Base-by-base conservation (phyloP, 495 filamentous ascomycete genomes). In the Trichoderma orchidacearum region DNA sequence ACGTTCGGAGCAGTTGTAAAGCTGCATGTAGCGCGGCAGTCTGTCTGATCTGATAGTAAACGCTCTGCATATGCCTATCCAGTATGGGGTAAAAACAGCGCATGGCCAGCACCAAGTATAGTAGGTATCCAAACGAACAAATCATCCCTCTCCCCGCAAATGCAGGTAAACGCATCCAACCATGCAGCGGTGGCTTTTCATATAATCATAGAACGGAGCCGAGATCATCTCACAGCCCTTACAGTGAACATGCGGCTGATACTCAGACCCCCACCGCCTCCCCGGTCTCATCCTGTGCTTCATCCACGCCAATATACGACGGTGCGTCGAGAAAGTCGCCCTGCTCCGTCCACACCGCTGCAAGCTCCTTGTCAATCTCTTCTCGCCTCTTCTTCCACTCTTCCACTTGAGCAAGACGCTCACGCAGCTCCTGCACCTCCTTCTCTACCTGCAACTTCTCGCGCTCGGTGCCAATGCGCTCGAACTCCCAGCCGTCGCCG, bases 361-460 rank as follows among this genome's bases (percentile, higher is more conserved):
- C 72, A 27, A 84, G 63, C 63, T 78, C 72, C 53, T 62, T 66
- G 41, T 82, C 71, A 57, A 99, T 93, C 61, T 89, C 83, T 55
- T 85, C 80, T 18, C 84, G 81, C 34, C 94, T 80, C 53, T 70
- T 67, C 75, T 90, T 86, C 89, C 87, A 92, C 63, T 84, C 76
- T 48, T 92, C 87, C 0, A 96, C 91, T 66, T 87, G 84, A 18
- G 79, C 80, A 3, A 97, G 70, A 13, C 83, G 78, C 65, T 90
- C 88, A 35, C 83, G 83, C 45, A 99, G 73, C 60, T 93, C 88
- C 52, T 85, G 77, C 38, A 99, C 69, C 68, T 99, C 94, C 62
- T 83, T 84, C 74, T 95, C 90, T 1, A 95, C 91, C 7, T 85
- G 84, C 63, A 89, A 83, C 70, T 91, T 93, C 75, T 99, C 94